phyloP scores from a whole-genome alignment of 495 filamentous ascomycete species.

The Xylaria palmicola region DNA sequence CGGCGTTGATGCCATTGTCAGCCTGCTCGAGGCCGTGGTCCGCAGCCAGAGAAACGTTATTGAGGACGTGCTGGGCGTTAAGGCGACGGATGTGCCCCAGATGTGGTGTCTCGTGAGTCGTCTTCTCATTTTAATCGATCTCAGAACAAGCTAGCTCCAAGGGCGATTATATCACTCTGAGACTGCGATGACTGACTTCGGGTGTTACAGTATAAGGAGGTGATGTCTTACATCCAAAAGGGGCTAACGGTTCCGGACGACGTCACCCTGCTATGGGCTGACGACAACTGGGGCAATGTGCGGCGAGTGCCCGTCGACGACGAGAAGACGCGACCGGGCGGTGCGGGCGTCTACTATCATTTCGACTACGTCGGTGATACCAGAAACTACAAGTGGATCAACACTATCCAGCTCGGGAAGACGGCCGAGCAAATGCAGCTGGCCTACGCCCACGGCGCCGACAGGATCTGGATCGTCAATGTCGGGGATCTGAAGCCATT shows the following conservation, averaged over 20 bases:
- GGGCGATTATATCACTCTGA: background rate
- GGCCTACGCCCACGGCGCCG: conserved; percentile 60
- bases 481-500: conserved; percentile 71
- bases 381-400: conserved; percentile 70
- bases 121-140: no score
- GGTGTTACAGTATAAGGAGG: conserved; percentile 56
- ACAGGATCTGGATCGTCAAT: conserved; percentile 74
- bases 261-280: conserved; percentile 70
- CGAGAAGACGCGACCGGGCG: conserved; percentile 60
- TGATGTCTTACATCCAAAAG: conserved; percentile 64
- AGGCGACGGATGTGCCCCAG: conserved; percentile 62
- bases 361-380: conserved; percentile 70
- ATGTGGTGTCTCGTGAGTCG: conserved; percentile 58
- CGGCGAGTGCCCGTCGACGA: conserved; percentile 61
- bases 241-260: conserved; percentile 69
- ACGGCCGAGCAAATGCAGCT: conserved; percentile 65
- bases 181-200: background rate
- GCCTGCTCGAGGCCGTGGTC: conserved; percentile 59
- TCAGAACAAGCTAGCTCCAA: background rate
- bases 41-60: conserved; percentile 58
- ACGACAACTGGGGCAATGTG: conserved; percentile 75
- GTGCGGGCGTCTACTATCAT: conserved; percentile 77
- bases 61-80: conserved; percentile 51
- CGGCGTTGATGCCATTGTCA: conserved; percentile 54
- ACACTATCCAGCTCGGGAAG: conserved; percentile 65